Base-by-base conservation (phyloP, 768 basidiomycete genomes). In the Pholiota conissans region DNA sequence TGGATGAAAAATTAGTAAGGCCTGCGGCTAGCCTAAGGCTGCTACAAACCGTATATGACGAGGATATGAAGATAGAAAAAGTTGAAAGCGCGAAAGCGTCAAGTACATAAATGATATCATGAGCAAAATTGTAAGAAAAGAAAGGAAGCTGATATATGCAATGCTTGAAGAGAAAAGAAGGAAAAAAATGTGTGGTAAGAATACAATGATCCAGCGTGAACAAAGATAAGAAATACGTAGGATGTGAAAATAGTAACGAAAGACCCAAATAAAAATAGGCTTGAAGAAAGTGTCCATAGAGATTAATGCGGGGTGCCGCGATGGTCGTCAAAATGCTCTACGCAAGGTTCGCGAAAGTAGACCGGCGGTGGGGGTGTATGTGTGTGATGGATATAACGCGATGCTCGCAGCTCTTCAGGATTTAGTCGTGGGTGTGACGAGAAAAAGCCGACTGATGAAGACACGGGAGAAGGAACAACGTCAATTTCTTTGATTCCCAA, bases 401-500 rank as follows among this genome's bases (percentile, higher is more conserved):
- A 45, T 9, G 42, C 42, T 6, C 22, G 24, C 8, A 56, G 30
- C 26, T 48, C 55, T 6, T n/a, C 30, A 7, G 55, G 55, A n/a
- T 16, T 6, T 22, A 27, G 18, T 14, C 14, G 45, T 20, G 18
- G 30, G 24, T 50, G 18, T 3, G 49, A 50, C 6, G 16, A 35
- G 49, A 30, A 50, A 35, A 32, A 34, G 10, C 49, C 20, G 16
- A 29, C 49, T 3, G 11, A 30, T 9, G 49, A 50, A 32, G 49
- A 50, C 16, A 50, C 49, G 32, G 49, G 49, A 3, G 49, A 50
- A 6, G 74, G 71, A 0, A 63, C 46, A 27, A 70, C 64, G 20
- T 76, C 76, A 37, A 76, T 61, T 28, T 78, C 78, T 5, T 67
- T 67, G 8, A 77, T 70, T 3, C 77, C 76, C 9, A 61, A 40